Evolutionary conservation across 306 rosid species (phyloP), one percentile per base, ranked within the genome.

Genomic region (Sicyos baderoa): DNA sequence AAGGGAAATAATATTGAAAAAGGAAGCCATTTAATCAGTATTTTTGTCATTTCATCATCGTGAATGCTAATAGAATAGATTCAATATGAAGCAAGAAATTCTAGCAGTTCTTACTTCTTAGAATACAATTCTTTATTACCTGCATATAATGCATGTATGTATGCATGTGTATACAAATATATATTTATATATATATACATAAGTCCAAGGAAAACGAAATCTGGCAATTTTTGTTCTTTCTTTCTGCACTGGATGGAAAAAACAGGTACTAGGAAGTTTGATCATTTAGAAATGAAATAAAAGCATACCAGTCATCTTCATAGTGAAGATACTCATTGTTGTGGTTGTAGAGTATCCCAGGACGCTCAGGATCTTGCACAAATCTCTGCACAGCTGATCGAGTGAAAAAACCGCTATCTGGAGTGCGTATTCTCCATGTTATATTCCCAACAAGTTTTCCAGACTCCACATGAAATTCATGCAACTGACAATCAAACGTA

Each of bases 271-370:
- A 54, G 25, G 15, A 54, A 54, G 27, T 54, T 59, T 29, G 66
- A 29, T 15, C 42, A 56, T 59, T 11, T 70, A 52, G 40, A 59
- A 70, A 57, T 57, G 64, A 63, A 55, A 0, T 69, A 63, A 52
- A 18, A 79, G 77, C 60, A 77, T 86, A 89, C 99, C 99, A 93
- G 75, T 93, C 95, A 81, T 93, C 97, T 81, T 93, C 89, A 81
- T 93, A 88, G 84, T 93, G 91, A 84, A 93, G 97, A 82, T 85
- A 93, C 78, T 88, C 99, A 15, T 90, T 93, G 75, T 90, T 91
- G 55, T 90, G 99, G 80, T 90, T 93, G 83, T 88, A 93, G 42
- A 90, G 94, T 75, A 88, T 73, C 50, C 96, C 98, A 3, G 95
- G 95, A 70, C 85, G 84, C 37, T 73, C 50, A 22, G 91, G 94